Percentiles rank a stretch among this genome's conserved stretches.
phyloP scores from a whole-genome alignment of 1,284 basidiomycete genomes.

The Pisolithus thermaeus region DNA sequence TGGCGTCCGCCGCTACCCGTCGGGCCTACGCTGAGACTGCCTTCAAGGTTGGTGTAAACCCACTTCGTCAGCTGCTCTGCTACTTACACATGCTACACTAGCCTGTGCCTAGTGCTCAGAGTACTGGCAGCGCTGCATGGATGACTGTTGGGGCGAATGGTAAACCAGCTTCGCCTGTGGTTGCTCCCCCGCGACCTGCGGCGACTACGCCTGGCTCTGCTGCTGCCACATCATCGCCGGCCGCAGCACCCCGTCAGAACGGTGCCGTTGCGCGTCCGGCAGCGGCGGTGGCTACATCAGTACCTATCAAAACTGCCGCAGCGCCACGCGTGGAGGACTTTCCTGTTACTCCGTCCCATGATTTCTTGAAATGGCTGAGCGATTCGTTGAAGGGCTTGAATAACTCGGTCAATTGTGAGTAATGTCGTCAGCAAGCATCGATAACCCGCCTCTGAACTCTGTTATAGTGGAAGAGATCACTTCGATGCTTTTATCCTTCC shows the following conservation, averaged over 20 bases:
- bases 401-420: constrained; percentile 71
- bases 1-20: constrained; percentile 50
- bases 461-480: constrained; percentile 85
- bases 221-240: constrained; percentile 16
- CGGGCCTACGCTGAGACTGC: constrained; percentile 79
- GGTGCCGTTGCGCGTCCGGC: constrained; percentile 32
- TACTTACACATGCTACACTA: constrained; percentile 11
- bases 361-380: constrained; percentile 91
- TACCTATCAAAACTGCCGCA: constrained; percentile 35
- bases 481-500: constrained; percentile 87
- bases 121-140: constrained; percentile 59
- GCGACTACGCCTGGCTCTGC: constrained; percentile 18
- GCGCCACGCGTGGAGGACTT: constrained; percentile 52
- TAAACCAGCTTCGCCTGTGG: constrained; percentile 41
- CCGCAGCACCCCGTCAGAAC: constrained; percentile 31
- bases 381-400: constrained; percentile 87
- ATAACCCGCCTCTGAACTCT: constrained; percentile 4
- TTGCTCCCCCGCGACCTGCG: constrained; percentile 34
- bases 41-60: constrained; percentile 48
- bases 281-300: constrained; percentile 15
- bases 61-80: neutral
- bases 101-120: constrained; percentile 19
- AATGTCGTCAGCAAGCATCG: constrained; percentile 4
- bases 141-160: constrained; percentile 80
- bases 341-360: constrained; percentile 66